Evolutionary conservation across 805 yeast species (phyloP), one percentile per base, ranked within the genome.

Genomic region (Metschnikowia arizonensis): DNA sequence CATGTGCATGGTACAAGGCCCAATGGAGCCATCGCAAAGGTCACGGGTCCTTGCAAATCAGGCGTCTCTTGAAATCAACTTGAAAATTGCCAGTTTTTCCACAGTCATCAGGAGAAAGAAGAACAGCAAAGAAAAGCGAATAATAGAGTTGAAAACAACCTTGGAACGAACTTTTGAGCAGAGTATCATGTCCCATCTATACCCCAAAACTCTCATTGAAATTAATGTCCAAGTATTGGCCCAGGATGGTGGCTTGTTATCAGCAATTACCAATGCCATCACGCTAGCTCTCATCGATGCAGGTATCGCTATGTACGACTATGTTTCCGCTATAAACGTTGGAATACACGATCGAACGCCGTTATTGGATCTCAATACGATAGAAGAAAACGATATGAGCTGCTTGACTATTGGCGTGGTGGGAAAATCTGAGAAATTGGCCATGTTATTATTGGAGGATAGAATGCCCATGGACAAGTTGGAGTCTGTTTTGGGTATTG

Each of bases 271-370:
- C 34, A 93, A 93, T 61, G 87, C 97, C 8, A 78, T 87, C 34
- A 88, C 97, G 1, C 68, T 93, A 55, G 97, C 96, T 0, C 72
- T 93, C 35, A 81, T 93, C 28, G 98, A 93, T 65, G 97, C 98
- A 1, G 98, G 98, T 40, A 83, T 93, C 37, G 85, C 97, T 4
- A 83, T 93, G 84, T 85, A 84, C 59, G 98, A 93, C 61, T 90
- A 88, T 60, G 84, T 91, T 12, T 78, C 88, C 45, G 81, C 95
- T 1, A 77, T 88, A 12, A 76, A 84, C 24, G 85, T 89, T 4
- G 97, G 97, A 0, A 65, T 87, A 17, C 82, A 80, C 56, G 96
- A 88, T 55, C 82, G 78, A 35, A 66, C 73, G 5, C 89, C 96
- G 11, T 68, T 93, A 47, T 69, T 93, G 39, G 99, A 91, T 61